These are phyloP conservation scores for Diversispora eburnea DNA, from an alignment of 192 early-diverging fungal species.

Conservation along the genomic window DNA sequence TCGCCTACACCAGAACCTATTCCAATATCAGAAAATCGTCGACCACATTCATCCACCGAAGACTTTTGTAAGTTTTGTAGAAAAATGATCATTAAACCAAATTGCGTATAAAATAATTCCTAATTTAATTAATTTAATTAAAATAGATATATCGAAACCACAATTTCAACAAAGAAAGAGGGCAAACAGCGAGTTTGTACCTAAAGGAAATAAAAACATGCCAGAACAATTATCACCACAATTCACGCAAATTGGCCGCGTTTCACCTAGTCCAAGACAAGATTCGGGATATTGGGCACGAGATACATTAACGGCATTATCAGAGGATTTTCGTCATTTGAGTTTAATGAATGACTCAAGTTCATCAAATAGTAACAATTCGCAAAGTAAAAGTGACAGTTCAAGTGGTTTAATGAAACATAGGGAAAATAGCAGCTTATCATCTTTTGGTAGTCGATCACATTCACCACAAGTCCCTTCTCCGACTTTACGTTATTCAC, in stretches of 20 bases:
- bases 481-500: too few relatives aligned
- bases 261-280: conserved; percentile 1
- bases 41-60: not conserved
- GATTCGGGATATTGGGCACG: conserved; percentile 8
- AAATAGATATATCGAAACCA: not conserved
- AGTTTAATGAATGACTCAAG: not conserved
- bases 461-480: too few relatives aligned
- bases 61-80: too few relatives aligned
- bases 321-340: not conserved
- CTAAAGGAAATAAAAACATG: too few relatives aligned
- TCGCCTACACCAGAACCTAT: not conserved
- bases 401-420: too few relatives aligned
- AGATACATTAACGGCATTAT: conserved; percentile 3
- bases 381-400: too few relatives aligned
- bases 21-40: not conserved
- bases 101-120: too few relatives aligned
- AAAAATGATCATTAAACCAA: too few relatives aligned
- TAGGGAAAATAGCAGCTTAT: too few relatives aligned
- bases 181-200: not conserved
- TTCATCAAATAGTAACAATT: too few relatives aligned
- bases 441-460: too few relatives aligned
- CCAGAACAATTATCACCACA: not conserved
- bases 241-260: not conserved
- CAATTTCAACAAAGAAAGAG: not conserved
- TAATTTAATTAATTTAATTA: too few relatives aligned